A percentile compares a stretch with the other conserved stretches of the same genome.
These are phyloP conservation scores for Cryptococcus maquisensis DNA, from an alignment of 1,284 basidiomycete species.

Conservation along the genomic window DNA sequence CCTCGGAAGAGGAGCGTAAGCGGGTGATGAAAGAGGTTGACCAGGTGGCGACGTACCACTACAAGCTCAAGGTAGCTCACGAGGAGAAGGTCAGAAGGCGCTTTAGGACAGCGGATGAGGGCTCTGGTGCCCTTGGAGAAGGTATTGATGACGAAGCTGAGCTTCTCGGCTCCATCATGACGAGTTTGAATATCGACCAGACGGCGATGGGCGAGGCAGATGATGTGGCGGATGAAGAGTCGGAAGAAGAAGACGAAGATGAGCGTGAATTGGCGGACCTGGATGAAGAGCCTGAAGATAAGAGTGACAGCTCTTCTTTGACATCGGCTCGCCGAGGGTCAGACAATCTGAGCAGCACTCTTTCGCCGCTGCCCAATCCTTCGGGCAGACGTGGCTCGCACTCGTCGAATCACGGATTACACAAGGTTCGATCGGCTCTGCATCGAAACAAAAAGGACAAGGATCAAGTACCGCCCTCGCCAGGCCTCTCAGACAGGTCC, in stretches of 20 bases:
- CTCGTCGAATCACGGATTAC: neutral
- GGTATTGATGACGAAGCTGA: slow-evolving; percentile 71
- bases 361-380: neutral
- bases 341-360: neutral
- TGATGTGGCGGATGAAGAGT: slow-evolving; percentile 68
- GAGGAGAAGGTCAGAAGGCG: slow-evolving; percentile 80
- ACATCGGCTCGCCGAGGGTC: neutral
- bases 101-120: slow-evolving; percentile 58
- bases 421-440: neutral
- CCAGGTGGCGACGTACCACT: slow-evolving; percentile 80
- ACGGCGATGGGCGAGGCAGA: slow-evolving; percentile 69
- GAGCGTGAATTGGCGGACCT: slow-evolving; percentile 15
- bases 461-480: neutral
- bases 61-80: slow-evolving; percentile 82
- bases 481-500: neutral
- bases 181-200: slow-evolving; percentile 73
- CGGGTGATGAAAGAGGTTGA: slow-evolving; percentile 82
- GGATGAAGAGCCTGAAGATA: slow-evolving; percentile 40
- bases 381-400: neutral
- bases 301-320: slow-evolving; percentile 5
- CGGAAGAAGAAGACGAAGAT: slow-evolving; percentile 50
- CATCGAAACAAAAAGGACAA: neutral
- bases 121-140: slow-evolving; percentile 40
- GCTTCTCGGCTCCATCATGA: slow-evolving; percentile 71
- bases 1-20: slow-evolving; percentile 66